A percentile compares a stretch with the other conserved stretches of the same genome.
Conservation (phyloP, 257 asterid species). For the Solanum chmielewskii region DNA sequence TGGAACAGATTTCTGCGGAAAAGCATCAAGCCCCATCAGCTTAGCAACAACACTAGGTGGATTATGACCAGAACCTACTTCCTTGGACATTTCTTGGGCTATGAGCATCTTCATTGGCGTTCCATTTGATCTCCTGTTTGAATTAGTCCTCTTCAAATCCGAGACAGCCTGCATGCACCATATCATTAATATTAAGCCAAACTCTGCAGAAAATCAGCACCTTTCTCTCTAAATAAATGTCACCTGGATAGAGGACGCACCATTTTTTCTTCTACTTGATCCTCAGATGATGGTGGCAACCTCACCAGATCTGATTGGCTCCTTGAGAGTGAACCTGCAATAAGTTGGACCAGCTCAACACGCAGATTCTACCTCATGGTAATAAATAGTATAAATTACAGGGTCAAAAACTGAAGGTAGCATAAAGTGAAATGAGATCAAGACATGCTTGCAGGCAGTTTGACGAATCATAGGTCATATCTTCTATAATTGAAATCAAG, state of each 20-base stretch:
- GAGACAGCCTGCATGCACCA: constrained; percentile 46
- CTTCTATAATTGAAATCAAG: neutral
- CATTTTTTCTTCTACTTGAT: constrained; percentile 55
- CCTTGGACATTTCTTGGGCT: constrained; percentile 27
- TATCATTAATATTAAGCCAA: neutral
- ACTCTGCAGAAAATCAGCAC: constrained; percentile 1
- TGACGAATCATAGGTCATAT: neutral
- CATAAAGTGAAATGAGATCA: neutral
- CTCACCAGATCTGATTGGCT: constrained; percentile 62
- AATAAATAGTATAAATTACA: neutral
- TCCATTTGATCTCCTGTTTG: constrained; percentile 10
- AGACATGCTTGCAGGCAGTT: neutral
- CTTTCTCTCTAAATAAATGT: neutral
- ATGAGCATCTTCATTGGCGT: constrained; percentile 15
- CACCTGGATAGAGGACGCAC: constrained; percentile 26
- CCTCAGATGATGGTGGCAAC: constrained; percentile 29
- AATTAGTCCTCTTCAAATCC: neutral
- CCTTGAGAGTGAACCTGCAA: constrained; percentile 67
- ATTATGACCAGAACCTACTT: constrained; percentile 1
- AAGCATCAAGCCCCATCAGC: constrained; percentile 29
- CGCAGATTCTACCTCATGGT: neutral
- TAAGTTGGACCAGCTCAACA: neutral
- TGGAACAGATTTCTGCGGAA: constrained; percentile 9
- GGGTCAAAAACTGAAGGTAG: neutral
- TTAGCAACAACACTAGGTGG: constrained; percentile 22